Percentiles rank a stretch among this genome's conserved stretches.
phyloP scores from a whole-genome alignment of 2,329 filamentous ascomycete species.

The Periconia digitata region DNA sequence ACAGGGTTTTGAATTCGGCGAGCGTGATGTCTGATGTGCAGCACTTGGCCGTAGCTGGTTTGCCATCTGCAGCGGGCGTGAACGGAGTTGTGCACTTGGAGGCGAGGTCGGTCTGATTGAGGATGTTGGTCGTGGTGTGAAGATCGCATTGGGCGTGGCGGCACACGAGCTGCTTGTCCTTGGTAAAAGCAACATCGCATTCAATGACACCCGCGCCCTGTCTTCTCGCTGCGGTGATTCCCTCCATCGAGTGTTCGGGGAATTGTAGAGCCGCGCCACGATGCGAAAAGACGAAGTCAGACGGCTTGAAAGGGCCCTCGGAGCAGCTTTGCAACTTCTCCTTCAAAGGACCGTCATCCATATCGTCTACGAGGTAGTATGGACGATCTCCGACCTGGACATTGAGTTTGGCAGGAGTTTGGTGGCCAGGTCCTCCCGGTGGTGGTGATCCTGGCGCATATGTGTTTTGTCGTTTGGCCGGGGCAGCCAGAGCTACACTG shows the following conservation, averaged over 20 bases:
- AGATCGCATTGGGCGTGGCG: constrained; percentile 43
- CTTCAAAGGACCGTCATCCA: constrained; percentile 42
- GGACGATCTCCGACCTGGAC: constrained; percentile 40
- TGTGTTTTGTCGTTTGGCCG: constrained; percentile 15
- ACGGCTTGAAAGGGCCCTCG: constrained; percentile 37
- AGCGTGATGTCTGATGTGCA: constrained; percentile 73
- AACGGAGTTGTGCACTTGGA: constrained; percentile 42
- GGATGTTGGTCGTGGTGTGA: constrained; percentile 43
- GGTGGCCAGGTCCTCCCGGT: neutral
- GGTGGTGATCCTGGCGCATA: constrained; percentile 8
- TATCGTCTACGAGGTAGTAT: constrained; percentile 41
- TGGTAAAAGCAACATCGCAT: constrained; percentile 43
- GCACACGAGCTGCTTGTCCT: constrained; percentile 42
- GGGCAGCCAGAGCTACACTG: constrained; percentile 30
- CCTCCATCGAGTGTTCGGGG: constrained; percentile 38
- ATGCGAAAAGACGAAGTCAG: constrained; percentile 39
- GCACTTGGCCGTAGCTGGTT: constrained; percentile 63
- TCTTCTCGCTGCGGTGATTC: constrained; percentile 34
- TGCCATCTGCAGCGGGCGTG: constrained; percentile 31
- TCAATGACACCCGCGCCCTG: constrained; percentile 42
- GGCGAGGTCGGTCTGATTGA: constrained; percentile 36
- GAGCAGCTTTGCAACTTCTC: constrained; percentile 41
- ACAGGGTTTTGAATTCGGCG: constrained; percentile 67
- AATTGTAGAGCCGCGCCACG: constrained; percentile 41
- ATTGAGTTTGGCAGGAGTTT: constrained; percentile 24